Evolutionary conservation across 495 filamentous ascomycete species (phyloP), one percentile per base, ranked within the genome.

Genomic region (Penicillium cinerascens): DNA sequence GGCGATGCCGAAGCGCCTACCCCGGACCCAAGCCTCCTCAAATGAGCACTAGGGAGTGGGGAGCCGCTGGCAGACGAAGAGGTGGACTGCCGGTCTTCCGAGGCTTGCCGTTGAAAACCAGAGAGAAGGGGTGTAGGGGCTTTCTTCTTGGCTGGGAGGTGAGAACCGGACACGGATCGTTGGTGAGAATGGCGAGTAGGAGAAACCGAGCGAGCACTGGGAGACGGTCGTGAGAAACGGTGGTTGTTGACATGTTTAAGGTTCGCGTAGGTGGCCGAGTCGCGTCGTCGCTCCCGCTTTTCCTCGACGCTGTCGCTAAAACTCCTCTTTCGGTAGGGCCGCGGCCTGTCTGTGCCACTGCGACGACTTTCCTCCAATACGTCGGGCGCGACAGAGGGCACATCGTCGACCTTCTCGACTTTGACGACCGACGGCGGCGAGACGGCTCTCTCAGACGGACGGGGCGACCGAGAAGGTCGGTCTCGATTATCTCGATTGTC

Each of bases 31-130:
- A 88, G 70, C 57, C 80, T 86, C 33, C 86, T 83, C 29, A 87
- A 52, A 37, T 85, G 85, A 52, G 79, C 82, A 56, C 82, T 86
- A 42, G 84, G 85, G 58, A 87, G 75, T 2, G 86, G 84, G 49
- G 86, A 89, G 23, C 83, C 80, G 61, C 84, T 87, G 3, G 78
- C 80, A 43, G 87, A 88, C 7, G 88, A 91, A 33, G 88, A 86
- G 43, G 86, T 86, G 2, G 86, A 88, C 47, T 82, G 81, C 22
- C 85, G 77, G 53, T 90, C 87, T 55, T 88, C 81, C 1, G 80
- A 84, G 27, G 63, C 64, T 47, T 77, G 78, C 17, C 75, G 68
- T 26, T 62, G 66, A 20, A 64, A 69, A 6, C 72, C 71, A 11
- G 75, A 70, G 10, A 73, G 73, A 8, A 86, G 73, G 17, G 86